phyloP scores from a whole-genome alignment of 2,329 filamentous ascomycete species.

The Bipolaris cookei region DNA sequence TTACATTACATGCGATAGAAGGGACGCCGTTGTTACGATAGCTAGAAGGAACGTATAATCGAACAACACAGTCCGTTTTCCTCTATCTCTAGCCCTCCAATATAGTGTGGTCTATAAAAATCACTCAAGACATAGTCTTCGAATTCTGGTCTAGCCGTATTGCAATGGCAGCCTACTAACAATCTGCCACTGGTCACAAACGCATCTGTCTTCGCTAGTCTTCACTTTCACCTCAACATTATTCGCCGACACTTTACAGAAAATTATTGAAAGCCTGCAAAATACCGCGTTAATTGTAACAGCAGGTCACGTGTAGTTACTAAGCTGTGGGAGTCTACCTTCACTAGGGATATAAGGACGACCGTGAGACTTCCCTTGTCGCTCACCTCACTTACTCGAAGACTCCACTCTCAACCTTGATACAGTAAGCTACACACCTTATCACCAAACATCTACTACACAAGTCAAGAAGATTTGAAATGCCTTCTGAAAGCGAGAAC shows the following conservation, averaged over 20 bases:
- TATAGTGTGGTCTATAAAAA: no score
- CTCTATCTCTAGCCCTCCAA: no score
- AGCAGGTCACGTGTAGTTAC: conserved; percentile 16
- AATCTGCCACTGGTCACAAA: background rate
- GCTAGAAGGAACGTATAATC: no score
- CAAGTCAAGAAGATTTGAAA: conserved; percentile 18
- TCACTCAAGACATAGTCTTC: no score
- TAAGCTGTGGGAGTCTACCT: conserved; percentile 5
- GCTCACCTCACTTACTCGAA: conserved; percentile 5
- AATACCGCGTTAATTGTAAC: conserved; percentile 11
- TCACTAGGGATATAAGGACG: conserved; percentile 16
- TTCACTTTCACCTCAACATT: conserved; percentile 20
- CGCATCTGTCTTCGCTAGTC: background rate
- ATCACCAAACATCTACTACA: background rate
- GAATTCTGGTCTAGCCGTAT: background rate
- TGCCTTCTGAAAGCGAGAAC: conserved; percentile 42
- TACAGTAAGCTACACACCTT: background rate
- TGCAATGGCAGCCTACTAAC: no score
- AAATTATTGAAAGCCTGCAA: background rate
- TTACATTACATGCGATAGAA: no score
- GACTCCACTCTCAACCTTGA: background rate
- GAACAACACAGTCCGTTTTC: no score
- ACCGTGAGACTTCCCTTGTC: conserved; percentile 3
- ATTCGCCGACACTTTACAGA: conserved; percentile 10
- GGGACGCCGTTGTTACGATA: no score